Conservation (phyloP, 2,329 filamentous ascomycete species). For the Pseudogymnoascus sp. region DNA sequence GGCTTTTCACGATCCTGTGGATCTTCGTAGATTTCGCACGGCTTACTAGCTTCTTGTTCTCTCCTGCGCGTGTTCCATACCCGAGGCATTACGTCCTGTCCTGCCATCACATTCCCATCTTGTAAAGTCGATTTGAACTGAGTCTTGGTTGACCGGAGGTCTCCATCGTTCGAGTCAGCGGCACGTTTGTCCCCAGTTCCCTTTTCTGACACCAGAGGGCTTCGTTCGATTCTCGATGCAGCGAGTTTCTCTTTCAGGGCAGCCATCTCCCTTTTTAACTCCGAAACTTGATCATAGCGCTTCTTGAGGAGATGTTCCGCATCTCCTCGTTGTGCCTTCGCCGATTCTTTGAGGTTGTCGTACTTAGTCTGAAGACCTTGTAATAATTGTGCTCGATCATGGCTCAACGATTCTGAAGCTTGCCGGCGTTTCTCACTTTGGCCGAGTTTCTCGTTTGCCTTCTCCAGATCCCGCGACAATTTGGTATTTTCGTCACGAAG, state of each 20-base stretch:
- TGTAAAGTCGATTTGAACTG: background rate
- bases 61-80: background rate
- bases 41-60: background rate
- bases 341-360: conserved; percentile 43
- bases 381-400: conserved; percentile 41
- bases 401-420: conserved; percentile 35
- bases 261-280: conserved; percentile 45
- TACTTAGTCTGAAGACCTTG: conserved; percentile 43
- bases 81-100: background rate
- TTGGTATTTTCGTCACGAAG: conserved; percentile 26
- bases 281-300: conserved; percentile 47
- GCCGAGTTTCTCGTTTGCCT: conserved; percentile 26
- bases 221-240: background rate
- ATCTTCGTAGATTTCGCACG: conserved; percentile 5
- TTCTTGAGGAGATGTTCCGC: conserved; percentile 46
- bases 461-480: conserved; percentile 22
- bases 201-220: background rate
- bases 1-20: background rate
- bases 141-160: background rate
- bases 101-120: background rate
- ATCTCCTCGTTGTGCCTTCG: conserved; percentile 45
- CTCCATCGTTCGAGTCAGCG: background rate
- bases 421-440: conserved; percentile 33
- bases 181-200: background rate
- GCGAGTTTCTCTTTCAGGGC: conserved; percentile 30